Evolutionary conservation across 495 filamentous ascomycete species (phyloP).

Genomic region (Xylaria curta): DNA sequence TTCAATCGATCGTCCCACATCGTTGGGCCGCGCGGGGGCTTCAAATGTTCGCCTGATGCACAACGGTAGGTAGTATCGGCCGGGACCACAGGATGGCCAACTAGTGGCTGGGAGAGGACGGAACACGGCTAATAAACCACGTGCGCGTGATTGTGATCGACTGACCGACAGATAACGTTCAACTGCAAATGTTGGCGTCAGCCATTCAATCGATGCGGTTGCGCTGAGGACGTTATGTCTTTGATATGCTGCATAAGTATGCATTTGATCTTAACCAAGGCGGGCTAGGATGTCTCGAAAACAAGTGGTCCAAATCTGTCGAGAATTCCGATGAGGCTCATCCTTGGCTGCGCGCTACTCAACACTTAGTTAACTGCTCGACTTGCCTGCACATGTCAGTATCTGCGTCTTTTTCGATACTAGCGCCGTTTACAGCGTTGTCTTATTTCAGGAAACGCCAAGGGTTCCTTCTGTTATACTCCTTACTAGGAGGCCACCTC

Average conservation of each 20-base stretch:
- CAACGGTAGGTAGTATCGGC: constrained; percentile 26
- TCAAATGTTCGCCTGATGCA: constrained; percentile 13
- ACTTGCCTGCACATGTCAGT: neutral
- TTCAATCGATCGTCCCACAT: constrained; percentile 27
- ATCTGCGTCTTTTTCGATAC: constrained; percentile 20
- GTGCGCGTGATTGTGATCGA: constrained; percentile 18
- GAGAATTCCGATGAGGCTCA: constrained; percentile 24
- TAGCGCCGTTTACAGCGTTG: neutral
- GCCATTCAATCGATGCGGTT: neutral
- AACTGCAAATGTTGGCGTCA: neutral
- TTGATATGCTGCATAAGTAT: neutral
- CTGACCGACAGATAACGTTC: constrained; percentile 4
- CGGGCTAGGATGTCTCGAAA: constrained; percentile 17
- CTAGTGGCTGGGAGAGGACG: constrained; percentile 18
- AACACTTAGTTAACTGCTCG: neutral
- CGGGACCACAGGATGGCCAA: constrained; percentile 18
- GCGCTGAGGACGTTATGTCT: neutral
- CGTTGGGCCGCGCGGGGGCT: constrained; percentile 19
- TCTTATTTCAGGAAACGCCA: neutral
- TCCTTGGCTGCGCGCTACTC: constrained; percentile 20
- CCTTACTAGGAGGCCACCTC: neutral
- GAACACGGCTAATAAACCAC: constrained; percentile 23
- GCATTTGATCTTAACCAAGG: neutral
- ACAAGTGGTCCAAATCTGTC: constrained; percentile 12
- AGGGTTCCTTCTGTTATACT: neutral